Evolutionary conservation across 1,284 basidiomycete genomes (phyloP), one percentile per base, ranked within the genome.

Genomic region (Inonotus obliquus): DNA sequence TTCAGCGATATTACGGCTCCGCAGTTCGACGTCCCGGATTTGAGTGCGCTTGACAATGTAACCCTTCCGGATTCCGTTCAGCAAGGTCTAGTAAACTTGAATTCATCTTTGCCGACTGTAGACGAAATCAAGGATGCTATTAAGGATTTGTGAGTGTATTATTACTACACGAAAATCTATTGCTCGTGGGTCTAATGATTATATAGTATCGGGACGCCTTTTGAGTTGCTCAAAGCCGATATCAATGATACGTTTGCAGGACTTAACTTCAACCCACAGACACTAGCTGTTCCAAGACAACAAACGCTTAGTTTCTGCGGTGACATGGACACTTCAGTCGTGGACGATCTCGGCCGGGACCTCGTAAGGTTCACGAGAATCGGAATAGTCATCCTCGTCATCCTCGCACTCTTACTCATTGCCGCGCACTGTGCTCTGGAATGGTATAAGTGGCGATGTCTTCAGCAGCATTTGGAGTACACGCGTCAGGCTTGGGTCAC

Each of bases 231-330:
- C 56, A 95, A 93, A 73, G 77, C 82, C 64, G 91, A 95, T 59
- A 94, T 98, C 73, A 96, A 96, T 70, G 80, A 86, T 59, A 95
- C 93, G 0, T 89, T 96, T 65, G 70, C 80, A n/a, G 80, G 81
- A 14, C 78, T 92, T 38, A 76, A 75, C 23, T 89, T 94, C 73
- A 83, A 92, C 69, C 78, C 84, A 29, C 82, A 85, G 14, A 73
- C 84, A 4, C 79, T 96, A 19, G 89, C 93, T 5, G 81, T 94
- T 1, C 93, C 92, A 0, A 76, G 79, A 48, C 81, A 83, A 68
- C 84, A 84, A 66, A 77, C 77, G 0, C 73, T 94, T 54, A 72
- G 81, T 27, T 86, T 96, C 71, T 96, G 94, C 72, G 73, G 77
- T 52, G 77, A 85, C 57, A 80, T 96, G 65, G 92, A 96, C 73